Evolutionary conservation across 805 yeast species (phyloP).

Genomic region (Kregervanrija pseudodelftensis): DNA sequence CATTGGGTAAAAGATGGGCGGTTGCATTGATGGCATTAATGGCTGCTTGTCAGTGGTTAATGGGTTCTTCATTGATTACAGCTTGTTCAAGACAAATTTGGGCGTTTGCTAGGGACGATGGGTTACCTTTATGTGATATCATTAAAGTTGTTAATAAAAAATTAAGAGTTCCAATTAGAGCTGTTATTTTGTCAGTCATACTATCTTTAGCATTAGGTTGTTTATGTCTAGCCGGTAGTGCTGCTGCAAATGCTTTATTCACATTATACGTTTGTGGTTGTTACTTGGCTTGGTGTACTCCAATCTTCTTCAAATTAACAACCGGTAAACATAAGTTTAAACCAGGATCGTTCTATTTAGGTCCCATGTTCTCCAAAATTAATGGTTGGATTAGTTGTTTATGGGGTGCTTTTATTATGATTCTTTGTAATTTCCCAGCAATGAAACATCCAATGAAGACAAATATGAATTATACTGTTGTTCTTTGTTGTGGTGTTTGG

Average conservation of each 20-base stretch:
- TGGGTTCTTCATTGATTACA: constrained; percentile 40
- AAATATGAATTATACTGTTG: constrained; percentile 31
- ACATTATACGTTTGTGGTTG: constrained; percentile 39
- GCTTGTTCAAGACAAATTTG: constrained; percentile 46
- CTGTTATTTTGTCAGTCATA: constrained; percentile 34
- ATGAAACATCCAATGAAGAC: constrained; percentile 11
- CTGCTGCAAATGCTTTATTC: constrained; percentile 42
- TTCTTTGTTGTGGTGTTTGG: constrained; percentile 40
- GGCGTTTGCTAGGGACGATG: constrained; percentile 48
- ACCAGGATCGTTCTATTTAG: constrained; percentile 39
- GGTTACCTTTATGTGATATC: constrained; percentile 36
- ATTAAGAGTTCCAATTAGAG: constrained; percentile 37
- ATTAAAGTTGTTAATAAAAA: constrained; percentile 36
- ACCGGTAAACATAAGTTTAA: constrained; percentile 33
- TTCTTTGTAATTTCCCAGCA: constrained; percentile 36
- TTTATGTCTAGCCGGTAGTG: constrained; percentile 33
- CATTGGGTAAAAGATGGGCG: constrained; percentile 43
- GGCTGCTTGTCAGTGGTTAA: constrained; percentile 41
- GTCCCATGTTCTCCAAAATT: constrained; percentile 26
- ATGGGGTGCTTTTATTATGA: constrained; percentile 25
- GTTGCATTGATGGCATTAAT: constrained; percentile 41
- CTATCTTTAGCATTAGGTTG: constrained; percentile 33
- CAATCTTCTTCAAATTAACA: constrained; percentile 34
- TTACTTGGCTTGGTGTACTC: constrained; percentile 37
- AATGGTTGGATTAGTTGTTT: constrained; percentile 28